A percentile compares a stretch with the other conserved stretches of the same genome.
phyloP scores from a whole-genome alignment of 805 yeast species.

The Wickerhamomyces chaumierensis region DNA sequence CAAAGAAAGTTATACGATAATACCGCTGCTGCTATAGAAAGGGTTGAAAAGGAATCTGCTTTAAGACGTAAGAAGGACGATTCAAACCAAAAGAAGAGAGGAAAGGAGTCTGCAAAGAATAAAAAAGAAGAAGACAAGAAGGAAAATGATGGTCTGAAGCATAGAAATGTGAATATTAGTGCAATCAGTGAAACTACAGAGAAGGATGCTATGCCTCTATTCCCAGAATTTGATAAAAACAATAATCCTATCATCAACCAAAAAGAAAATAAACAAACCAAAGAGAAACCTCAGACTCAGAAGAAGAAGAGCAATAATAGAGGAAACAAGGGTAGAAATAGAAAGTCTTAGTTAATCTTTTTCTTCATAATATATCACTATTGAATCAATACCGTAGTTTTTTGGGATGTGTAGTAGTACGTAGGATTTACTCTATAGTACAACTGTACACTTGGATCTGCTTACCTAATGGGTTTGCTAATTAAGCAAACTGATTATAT shows the following conservation, averaged over 20 bases:
- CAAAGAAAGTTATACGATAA: conserved; percentile 50
- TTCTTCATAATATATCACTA: too few relatives aligned
- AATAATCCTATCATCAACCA: neutral
- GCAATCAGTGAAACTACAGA: conserved; percentile 7
- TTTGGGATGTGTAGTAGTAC: too few relatives aligned
- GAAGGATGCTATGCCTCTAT: conserved; percentile 14
- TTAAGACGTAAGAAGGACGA: conserved; percentile 41
- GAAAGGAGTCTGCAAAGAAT: conserved; percentile 3
- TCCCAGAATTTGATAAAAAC: conserved; percentile 15
- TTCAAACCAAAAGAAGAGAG: conserved; percentile 6
- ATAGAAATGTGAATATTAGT: conserved; percentile 2
- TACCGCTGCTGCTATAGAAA: conserved; percentile 46
- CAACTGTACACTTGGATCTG: too few relatives aligned
- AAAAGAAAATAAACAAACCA: neutral
- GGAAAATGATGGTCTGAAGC: conserved; percentile 5
- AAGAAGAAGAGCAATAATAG: neutral
- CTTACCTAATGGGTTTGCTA: too few relatives aligned
- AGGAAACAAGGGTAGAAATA: neutral
- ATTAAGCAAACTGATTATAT: too few relatives aligned
- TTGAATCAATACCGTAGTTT: too few relatives aligned
- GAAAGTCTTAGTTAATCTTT: neutral
- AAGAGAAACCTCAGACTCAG: neutral
- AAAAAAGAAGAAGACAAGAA: conserved; percentile 3
- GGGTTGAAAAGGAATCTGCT: conserved; percentile 64
- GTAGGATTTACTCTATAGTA: too few relatives aligned